These are phyloP conservation scores for Exophiala alcalophila DNA, from an alignment of 2,329 filamentous ascomycete species.

Conservation along the genomic window DNA sequence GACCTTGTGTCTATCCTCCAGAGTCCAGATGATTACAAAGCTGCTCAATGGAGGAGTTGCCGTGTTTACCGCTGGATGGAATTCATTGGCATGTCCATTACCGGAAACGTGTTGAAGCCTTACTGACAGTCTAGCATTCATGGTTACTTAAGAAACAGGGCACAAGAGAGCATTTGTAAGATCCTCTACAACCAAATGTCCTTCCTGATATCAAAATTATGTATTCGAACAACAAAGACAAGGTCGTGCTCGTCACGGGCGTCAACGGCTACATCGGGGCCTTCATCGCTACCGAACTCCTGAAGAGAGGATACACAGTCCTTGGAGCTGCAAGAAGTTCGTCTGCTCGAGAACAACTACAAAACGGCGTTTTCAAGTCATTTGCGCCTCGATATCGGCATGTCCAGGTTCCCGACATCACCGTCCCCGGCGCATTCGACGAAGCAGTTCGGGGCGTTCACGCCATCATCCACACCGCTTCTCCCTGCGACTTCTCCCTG, in stretches of 20 bases:
- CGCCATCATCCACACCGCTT: conserved; percentile 28
- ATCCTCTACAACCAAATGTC: too few relatives aligned
- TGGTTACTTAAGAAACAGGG: too few relatives aligned
- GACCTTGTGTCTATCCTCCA: too few relatives aligned
- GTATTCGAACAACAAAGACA: too few relatives aligned
- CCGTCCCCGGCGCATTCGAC: conserved; percentile 37
- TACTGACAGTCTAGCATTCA: too few relatives aligned
- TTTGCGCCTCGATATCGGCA: conserved; percentile 36
- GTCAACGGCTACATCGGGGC: conserved; percentile 44
- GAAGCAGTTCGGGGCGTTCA: conserved; percentile 36
- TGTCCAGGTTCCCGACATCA: conserved; percentile 38
- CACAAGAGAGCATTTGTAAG: too few relatives aligned
- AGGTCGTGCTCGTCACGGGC: conserved; percentile 38
- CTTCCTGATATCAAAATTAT: too few relatives aligned
- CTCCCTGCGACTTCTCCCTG: conserved; percentile 27
- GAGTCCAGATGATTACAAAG: too few relatives aligned
- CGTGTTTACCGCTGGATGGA: too few relatives aligned
- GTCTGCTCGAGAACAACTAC: conserved; percentile 17
- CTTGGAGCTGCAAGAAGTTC: conserved; percentile 39
- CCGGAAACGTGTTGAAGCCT: too few relatives aligned
- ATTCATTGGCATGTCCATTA: too few relatives aligned
- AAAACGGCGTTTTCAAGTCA: conserved; percentile 32
- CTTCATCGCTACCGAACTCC: conserved; percentile 38
- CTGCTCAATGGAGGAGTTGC: too few relatives aligned
- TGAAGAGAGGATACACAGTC: conserved; percentile 40